These are phyloP conservation scores for Hyphopichia wangnamkhiaoensis DNA, from an alignment of 1,139 yeast genomes.

Conservation along the genomic window DNA sequence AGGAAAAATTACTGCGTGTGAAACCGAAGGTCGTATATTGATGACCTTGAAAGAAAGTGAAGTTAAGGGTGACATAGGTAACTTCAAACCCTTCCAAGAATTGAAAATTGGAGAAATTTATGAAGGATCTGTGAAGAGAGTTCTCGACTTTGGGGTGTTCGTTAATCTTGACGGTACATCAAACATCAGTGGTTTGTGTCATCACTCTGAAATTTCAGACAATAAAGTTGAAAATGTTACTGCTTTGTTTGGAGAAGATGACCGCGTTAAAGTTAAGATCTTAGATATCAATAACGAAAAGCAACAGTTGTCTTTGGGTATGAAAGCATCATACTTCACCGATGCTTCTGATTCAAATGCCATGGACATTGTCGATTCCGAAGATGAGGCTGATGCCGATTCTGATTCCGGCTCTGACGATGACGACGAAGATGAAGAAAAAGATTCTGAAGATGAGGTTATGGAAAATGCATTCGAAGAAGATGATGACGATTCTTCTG, in stretches of 20 bases:
- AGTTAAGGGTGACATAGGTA: constrained; percentile 65
- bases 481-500: constrained; percentile 21
- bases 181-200: constrained; percentile 84
- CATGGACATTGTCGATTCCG: constrained; percentile 33
- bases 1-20: constrained; percentile 70
- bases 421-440: constrained; percentile 25
- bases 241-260: constrained; percentile 81
- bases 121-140: constrained; percentile 79
- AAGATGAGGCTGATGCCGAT: constrained; percentile 22
- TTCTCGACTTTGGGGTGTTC: constrained; percentile 89
- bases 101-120: constrained; percentile 66
- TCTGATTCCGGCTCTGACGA: constrained; percentile 26
- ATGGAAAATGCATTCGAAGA: constrained; percentile 19
- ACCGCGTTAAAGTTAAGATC: constrained; percentile 82
- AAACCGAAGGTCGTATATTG: constrained; percentile 64
- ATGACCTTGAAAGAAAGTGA: constrained; percentile 83
- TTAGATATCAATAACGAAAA: constrained; percentile 62
- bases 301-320: constrained; percentile 80
- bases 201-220: constrained; percentile 83
- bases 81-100: constrained; percentile 62
- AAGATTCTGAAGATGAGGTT: constrained; percentile 21
- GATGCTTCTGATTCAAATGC: constrained; percentile 35
- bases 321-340: constrained; percentile 89
- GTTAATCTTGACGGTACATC: constrained; percentile 75
- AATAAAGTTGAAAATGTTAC: constrained; percentile 48